Evolutionary conservation across 164 flowering plant species (phyloP), one percentile per base, ranked within the genome.

Genomic region (Macadamia tetraphylla): DNA sequence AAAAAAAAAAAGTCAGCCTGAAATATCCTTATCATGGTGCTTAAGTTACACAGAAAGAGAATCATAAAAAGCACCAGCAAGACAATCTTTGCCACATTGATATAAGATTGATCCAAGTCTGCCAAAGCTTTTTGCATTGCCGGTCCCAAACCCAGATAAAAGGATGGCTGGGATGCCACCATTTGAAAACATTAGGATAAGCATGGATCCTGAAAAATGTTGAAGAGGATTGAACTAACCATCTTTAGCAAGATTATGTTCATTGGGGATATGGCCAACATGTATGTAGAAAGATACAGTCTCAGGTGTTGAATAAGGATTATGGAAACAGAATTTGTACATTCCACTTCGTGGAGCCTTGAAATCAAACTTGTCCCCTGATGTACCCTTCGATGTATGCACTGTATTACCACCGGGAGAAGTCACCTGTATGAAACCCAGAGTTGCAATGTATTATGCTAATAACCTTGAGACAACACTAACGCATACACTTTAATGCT

Each of bases 221-320:
- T 13, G 3, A 43, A 5, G 52, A 29, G 58, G 52, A 58, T 9
- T 29, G 58, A 67, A 82, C 94, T 70, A 58, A 93, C 97, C 98
- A 78, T 94, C 97, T 79, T 94, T 94, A n/a, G 98, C 98, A 60
- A 90, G 94, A 79, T 94, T 81, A 67, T 94, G 95, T 76, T 92
- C 94, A 61, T 77, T 85, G 69, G 98, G 97, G 58, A 94, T 94
- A 69, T 94, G 98, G 18, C 98, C 98, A 68, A 88, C 88, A 70
- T 94, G 98, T 55, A 94, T 86, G 82, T 91, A 78, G 84, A 94
- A 94, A 61, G 98, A 85, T 68, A 94, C 97, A 56, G 96, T 87
- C 79, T 94, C 98, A 42, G 97, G 96, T 23, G 96, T 81, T 12
- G 91, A 82, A 62, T 83, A 78, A 44, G 98, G 85, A 82, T 94